Evolutionary conservation across 164 flowering plant species (phyloP).

Genomic region (Pachysandra terminalis): DNA sequence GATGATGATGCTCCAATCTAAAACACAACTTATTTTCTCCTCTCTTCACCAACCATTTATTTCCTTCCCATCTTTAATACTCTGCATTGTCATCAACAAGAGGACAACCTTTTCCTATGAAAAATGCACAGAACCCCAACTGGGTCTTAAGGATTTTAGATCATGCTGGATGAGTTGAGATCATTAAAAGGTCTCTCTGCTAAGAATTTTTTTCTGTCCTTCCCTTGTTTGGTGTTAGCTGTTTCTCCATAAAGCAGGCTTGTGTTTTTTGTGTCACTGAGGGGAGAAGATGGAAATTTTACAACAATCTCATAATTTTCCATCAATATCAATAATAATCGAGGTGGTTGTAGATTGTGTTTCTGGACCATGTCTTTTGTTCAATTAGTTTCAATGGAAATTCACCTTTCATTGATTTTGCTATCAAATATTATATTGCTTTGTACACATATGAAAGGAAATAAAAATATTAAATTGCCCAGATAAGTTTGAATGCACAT

Average conservation of each 20-base stretch:
- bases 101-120: conserved; percentile 25
- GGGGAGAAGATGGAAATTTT: neutral
- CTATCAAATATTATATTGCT: too few relatives aligned
- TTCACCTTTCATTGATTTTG: too few relatives aligned
- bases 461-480: too few relatives aligned
- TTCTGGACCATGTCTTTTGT: too few relatives aligned
- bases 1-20: too few relatives aligned
- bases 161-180: conserved; percentile 25
- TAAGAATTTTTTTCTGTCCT: conserved; percentile 7
- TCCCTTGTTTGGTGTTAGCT: conserved; percentile 17
- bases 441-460: too few relatives aligned
- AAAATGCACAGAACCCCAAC: conserved; percentile 32
- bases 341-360: neutral
- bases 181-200: conserved; percentile 22
- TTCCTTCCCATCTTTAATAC: conserved; percentile 23
- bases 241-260: conserved; percentile 23
- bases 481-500: too few relatives aligned
- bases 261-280: conserved; percentile 19
- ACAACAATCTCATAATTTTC: too few relatives aligned
- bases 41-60: conserved; percentile 6
- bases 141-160: conserved; percentile 29
- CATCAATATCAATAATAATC: neutral
- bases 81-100: conserved; percentile 33
- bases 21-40: too few relatives aligned
- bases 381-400: too few relatives aligned